Evolutionary conservation across 305 asterid genomes (phyloP).

Genomic region (Plantago rigida): DNA sequence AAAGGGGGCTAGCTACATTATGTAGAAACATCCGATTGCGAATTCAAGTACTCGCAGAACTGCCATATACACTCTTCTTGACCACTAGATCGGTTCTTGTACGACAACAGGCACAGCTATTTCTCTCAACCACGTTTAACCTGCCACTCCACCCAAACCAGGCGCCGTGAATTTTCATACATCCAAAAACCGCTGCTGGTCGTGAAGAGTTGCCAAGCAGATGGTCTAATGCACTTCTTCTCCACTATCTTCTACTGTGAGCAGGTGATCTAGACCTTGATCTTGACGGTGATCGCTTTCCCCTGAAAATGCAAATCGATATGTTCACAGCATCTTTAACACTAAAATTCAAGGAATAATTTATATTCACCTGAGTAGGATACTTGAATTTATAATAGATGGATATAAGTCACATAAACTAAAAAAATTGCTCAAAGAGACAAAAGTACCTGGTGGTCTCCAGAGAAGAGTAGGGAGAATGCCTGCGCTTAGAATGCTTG

Average conservation of each 20-base stretch:
- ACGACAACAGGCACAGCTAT: conserved; percentile 6
- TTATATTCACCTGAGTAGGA: conserved; percentile 40
- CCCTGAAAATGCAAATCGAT: conserved; percentile 40
- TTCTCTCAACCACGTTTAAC: conserved; percentile 16
- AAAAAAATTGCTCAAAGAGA: conserved; percentile 25
- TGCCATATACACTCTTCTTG: conserved; percentile 2
- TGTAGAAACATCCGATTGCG: too few relatives aligned
- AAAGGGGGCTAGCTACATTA: too few relatives aligned
- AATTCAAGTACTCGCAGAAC: not conserved
- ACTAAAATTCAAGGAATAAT: conserved; percentile 9
- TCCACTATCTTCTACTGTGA: conserved; percentile 45
- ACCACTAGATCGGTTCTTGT: conserved; percentile 5
- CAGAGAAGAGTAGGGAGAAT: conserved; percentile 88
- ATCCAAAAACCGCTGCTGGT: not conserved
- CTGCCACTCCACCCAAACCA: conserved; percentile 17
- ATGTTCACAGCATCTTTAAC: conserved; percentile 30
- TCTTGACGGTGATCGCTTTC: conserved; percentile 45
- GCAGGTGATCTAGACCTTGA: conserved; percentile 73
- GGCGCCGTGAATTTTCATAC: too few relatives aligned
- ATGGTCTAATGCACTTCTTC: conserved; percentile 1
- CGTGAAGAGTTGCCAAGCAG: conserved; percentile 8
- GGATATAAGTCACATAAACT: conserved; percentile 25
- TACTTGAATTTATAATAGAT: conserved; percentile 26
- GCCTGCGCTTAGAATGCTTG: conserved; percentile 97
- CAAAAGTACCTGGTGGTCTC: conserved; percentile 70